phyloP scores from a whole-genome alignment of 768 basidiomycete genomes.

The button mushroom (Agaricus bisporus) region DNA sequence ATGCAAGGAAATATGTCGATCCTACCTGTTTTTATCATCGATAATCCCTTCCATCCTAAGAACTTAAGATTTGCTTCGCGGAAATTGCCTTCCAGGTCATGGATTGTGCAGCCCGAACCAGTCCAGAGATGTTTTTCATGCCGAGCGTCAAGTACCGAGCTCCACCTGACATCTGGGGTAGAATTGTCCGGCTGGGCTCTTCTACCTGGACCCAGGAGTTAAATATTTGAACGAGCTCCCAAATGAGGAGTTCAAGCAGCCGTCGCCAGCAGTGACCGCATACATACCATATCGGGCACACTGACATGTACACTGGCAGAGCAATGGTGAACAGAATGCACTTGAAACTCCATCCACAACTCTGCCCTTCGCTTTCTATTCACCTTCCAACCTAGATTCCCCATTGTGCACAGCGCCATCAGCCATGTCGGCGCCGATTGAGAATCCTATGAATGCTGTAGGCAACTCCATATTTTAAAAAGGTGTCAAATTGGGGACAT shows the following conservation, averaged over 20 bases:
- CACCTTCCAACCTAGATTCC: neutral
- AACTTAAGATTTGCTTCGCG: too few species aligned
- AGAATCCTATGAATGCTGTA: slow-evolving; percentile 50
- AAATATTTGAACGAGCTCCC: neutral
- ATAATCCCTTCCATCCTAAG: too few species aligned
- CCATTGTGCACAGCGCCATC: neutral
- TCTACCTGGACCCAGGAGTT: neutral
- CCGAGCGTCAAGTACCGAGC: neutral
- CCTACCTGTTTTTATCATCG: too few species aligned
- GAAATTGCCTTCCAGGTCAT: too few species aligned
- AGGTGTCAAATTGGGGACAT: neutral
- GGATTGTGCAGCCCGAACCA: too few species aligned
- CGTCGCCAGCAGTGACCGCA: neutral
- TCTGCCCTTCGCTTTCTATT: neutral
- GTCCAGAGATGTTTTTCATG: neutral
- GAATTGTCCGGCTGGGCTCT: neutral
- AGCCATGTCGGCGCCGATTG: slow-evolving; percentile 29
- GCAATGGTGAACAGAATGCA: neutral
- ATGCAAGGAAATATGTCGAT: too few species aligned
- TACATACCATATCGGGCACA: slow-evolving; percentile 7
- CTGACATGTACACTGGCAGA: neutral
- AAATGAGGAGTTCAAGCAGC: neutral
- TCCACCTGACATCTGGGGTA: neutral
- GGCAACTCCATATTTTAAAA: slow-evolving; percentile 13
- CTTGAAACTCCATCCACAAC: neutral